These are phyloP conservation scores for Cryphonectria carpinicola DNA, from an alignment of 2,329 filamentous ascomycete species.

Conservation along the genomic window DNA sequence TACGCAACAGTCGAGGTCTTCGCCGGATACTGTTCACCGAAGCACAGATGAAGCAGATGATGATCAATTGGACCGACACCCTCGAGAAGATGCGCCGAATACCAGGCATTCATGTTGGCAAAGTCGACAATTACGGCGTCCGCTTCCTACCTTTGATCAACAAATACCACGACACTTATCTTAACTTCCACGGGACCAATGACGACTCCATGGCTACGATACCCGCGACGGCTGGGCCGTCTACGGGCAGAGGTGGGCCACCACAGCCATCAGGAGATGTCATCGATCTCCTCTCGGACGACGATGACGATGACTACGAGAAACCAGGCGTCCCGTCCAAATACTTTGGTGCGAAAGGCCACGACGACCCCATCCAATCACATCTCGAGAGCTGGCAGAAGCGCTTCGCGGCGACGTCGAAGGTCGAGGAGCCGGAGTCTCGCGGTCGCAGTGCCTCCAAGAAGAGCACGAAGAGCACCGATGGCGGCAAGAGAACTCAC, in stretches of 20 bases:
- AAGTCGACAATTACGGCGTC: slow-evolving; percentile 64
- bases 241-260: slow-evolving; percentile 14
- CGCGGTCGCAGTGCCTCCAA: slow-evolving; percentile 30
- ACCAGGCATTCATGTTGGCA: slow-evolving; percentile 63
- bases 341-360: slow-evolving; percentile 45
- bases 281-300: slow-evolving; percentile 60
- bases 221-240: slow-evolving; percentile 24
- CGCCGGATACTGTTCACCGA: slow-evolving; percentile 69
- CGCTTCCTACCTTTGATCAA: slow-evolving; percentile 63
- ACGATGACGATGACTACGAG: slow-evolving; percentile 38
- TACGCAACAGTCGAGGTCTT: slow-evolving; percentile 63
- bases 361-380: slow-evolving; percentile 22
- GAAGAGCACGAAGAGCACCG: slow-evolving; percentile 24
- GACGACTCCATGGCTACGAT: slow-evolving; percentile 27
- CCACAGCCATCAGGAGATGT: slow-evolving; percentile 43
- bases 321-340: slow-evolving; percentile 46
- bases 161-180: slow-evolving; percentile 52
- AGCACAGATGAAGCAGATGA: slow-evolving; percentile 72
- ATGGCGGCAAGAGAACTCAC: slow-evolving; percentile 28
- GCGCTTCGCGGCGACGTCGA: slow-evolving; percentile 32
- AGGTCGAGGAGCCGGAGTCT: slow-evolving; percentile 33
- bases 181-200: slow-evolving; percentile 34
- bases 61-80: slow-evolving; percentile 66
- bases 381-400: slow-evolving; percentile 37
- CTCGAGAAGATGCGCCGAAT: slow-evolving; percentile 66